Evolutionary conservation across 192 early-diverging fungal species (phyloP).

Genomic region (Dimargaris cristalligena): DNA sequence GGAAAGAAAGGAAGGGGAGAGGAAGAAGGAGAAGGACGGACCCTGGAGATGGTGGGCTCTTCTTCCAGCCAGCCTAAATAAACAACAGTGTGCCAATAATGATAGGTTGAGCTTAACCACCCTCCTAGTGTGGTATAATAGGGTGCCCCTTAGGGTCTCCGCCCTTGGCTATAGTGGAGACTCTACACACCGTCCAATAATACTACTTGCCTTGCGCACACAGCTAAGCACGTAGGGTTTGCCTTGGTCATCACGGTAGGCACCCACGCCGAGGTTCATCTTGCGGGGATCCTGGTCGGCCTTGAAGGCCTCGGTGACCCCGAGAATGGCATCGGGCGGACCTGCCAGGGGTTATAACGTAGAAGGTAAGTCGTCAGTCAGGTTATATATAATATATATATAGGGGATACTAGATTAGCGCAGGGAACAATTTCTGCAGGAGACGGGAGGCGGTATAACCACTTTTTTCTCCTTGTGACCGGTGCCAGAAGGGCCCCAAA

Average conservation of each 20-base stretch:
- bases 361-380: background rate
- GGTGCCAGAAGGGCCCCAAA: background rate
- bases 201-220: slow-evolving; percentile 66
- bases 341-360: slow-evolving; percentile 16
- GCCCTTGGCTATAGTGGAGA: too few species aligned
- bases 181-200: too few species aligned
- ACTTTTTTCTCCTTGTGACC: background rate
- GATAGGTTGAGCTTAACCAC: too few species aligned
- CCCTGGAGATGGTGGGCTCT: too few species aligned
- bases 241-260: slow-evolving; percentile 84
- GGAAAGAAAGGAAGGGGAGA: too few species aligned
- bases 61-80: too few species aligned
- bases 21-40: too few species aligned
- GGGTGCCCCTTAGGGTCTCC: too few species aligned
- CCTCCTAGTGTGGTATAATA: too few species aligned
- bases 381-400: background rate
- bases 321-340: slow-evolving; percentile 66
- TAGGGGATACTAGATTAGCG: background rate
- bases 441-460: too few species aligned
- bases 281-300: slow-evolving; percentile 75
- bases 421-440: background rate
- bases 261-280: slow-evolving; percentile 98
- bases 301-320: slow-evolving; percentile 90
- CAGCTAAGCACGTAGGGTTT: slow-evolving; percentile 83
- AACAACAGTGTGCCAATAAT: too few species aligned